Conservation (phyloP, 2,329 filamentous ascomycete genomes). For the Ascochyta lentis region DNA sequence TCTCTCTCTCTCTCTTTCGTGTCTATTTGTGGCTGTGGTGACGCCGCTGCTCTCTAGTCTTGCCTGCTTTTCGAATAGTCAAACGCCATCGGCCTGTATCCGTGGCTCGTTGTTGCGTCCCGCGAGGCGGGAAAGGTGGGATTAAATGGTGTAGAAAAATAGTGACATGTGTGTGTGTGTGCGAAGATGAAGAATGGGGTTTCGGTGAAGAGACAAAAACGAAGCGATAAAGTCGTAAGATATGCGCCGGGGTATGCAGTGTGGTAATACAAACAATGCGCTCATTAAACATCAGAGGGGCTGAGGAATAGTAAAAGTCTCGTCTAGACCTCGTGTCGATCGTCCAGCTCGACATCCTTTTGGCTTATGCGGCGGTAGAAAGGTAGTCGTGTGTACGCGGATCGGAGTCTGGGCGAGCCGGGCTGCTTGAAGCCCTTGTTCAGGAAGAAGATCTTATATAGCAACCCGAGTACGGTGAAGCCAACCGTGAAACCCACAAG, state of each 20-base stretch:
- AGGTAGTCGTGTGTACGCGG: conserved; percentile 37
- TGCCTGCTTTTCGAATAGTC: background rate
- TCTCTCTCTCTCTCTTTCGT: too few species aligned
- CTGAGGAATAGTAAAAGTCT: background rate
- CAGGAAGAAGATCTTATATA: conserved; percentile 60
- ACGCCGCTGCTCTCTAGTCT: conserved; percentile 1
- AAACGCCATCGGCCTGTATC: background rate
- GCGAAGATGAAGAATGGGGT: conserved; percentile 1
- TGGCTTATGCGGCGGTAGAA: conserved; percentile 48
- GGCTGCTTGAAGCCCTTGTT: conserved; percentile 31
- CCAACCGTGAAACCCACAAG: conserved; percentile 61
- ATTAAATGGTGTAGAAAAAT: conserved; percentile 17
- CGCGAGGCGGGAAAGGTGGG: background rate
- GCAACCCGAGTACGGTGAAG: conserved; percentile 56
- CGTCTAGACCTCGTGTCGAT: conserved; percentile 45
- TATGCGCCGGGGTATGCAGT: conserved; percentile 16
- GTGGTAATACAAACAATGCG: conserved; percentile 11
- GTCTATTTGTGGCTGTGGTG: background rate
- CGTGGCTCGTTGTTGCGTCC: conserved; percentile 1
- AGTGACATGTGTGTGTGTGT: background rate
- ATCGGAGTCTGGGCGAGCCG: conserved; percentile 24
- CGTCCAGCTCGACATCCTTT: conserved; percentile 45
- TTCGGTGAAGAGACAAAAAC: background rate
- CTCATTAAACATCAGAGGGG: conserved; percentile 13
- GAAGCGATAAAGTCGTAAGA: conserved; percentile 6